Evolutionary conservation across 352 stramenopile genomes (phyloP), one percentile per base, ranked within the genome.

Genomic region (Globisporangium acanthophoron): DNA sequence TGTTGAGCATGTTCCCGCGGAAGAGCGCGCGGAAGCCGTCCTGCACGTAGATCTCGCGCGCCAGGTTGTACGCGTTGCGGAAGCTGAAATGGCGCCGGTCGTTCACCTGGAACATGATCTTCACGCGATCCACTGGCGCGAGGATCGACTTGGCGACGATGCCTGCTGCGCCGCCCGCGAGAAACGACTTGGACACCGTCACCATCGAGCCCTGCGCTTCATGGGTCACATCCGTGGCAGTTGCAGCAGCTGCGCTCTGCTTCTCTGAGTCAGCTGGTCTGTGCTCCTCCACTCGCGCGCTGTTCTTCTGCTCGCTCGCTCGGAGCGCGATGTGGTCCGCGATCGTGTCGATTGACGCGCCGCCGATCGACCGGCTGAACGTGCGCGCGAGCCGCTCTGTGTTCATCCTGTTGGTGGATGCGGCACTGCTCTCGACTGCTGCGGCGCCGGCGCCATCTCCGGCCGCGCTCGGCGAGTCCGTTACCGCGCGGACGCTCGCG

Each of bases 81-180:
- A 94, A 86, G 44, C 70, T 89, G 48, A 94, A 94, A 37, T 70
- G 59, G 5, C 73, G 73, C 54, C 81, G 76, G 29, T 90, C 82
- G 39, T 76, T 87, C 44, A 94, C 84, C 62, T 96, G 86, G 51
- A 96, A 94, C 43, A 96, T 57, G 27, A 96, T 87, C 59, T 96
- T 96, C 16, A 96, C 69, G 27, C 86, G 81, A 45, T 96, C 86
- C 44, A 92, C 67, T 0, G 86, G 86, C 0, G 86, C 83, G 33
- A 96, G 60, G 13, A 69, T 41, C 20, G 84, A 92, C 59, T 94
- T 93, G 52, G 86, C 85, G 5, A 80, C 70, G 56, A 92, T 90
- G 0, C 86, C 86, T 0, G 86, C 84, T 13, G 83, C 62, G 0
- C 84, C 82, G 1, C 86, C 86, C 0, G 82, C 84, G 21, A 93